These are phyloP conservation scores for Epichloe hybrida DNA, from an alignment of 2,329 filamentous ascomycete species.

Conservation along the genomic window DNA sequence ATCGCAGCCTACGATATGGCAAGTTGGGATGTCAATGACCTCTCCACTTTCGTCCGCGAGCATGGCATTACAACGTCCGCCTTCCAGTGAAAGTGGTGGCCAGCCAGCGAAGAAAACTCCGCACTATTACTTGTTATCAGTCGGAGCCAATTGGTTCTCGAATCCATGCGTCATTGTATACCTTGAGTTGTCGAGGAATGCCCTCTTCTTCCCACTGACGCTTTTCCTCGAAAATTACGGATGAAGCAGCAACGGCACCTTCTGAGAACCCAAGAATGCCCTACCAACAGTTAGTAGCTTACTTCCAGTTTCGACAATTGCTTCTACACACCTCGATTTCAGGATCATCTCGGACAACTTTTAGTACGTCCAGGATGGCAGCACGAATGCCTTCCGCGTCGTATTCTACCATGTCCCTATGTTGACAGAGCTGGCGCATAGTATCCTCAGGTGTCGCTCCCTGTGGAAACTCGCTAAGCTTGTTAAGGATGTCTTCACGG, in stretches of 20 bases:
- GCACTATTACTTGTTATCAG: slow-evolving; percentile 21
- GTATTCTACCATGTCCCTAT: not conserved
- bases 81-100: slow-evolving; percentile 33
- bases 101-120: slow-evolving; percentile 38
- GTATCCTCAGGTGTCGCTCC: slow-evolving; percentile 40
- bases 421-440: slow-evolving; percentile 33
- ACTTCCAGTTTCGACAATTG: not conserved
- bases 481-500: slow-evolving; percentile 33
- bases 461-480: slow-evolving; percentile 40
- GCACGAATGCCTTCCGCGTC: slow-evolving; percentile 6
- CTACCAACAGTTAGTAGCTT: slow-evolving; percentile 7
- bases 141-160: not conserved
- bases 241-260: slow-evolving; percentile 42
- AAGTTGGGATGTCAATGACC: slow-evolving; percentile 37
- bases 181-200: slow-evolving; percentile 23
- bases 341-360: slow-evolving; percentile 19
- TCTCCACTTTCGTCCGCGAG: slow-evolving; percentile 35
- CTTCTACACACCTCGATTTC: slow-evolving; percentile 16
- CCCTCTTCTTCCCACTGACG: slow-evolving; percentile 19
- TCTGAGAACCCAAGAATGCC: slow-evolving; percentile 49
- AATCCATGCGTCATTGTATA: slow-evolving; percentile 7
- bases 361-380: slow-evolving; percentile 23
- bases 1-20: slow-evolving; percentile 38
- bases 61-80: slow-evolving; percentile 26
- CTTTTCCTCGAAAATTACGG: slow-evolving; percentile 37